Conservation (phyloP, 2,329 filamentous ascomycete genomes). For the Phyllosticta ampelicida region DNA sequence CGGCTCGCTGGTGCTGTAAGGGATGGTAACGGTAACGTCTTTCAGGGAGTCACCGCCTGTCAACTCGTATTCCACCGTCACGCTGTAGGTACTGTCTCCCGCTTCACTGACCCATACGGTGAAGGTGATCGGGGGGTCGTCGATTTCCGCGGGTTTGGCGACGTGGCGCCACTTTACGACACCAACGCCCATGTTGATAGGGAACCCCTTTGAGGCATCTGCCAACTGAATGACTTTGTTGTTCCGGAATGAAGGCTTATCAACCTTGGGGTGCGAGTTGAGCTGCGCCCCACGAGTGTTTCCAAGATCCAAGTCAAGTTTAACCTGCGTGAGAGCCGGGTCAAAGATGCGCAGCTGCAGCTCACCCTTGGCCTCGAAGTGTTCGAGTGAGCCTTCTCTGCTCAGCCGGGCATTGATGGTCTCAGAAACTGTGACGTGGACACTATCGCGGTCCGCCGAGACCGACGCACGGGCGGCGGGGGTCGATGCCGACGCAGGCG, state of each 20-base stretch:
- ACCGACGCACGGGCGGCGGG: constrained; percentile 49
- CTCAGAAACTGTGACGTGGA: constrained; percentile 82
- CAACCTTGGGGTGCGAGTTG: constrained; percentile 92
- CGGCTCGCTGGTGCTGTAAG: constrained; percentile 75
- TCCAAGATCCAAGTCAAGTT: constrained; percentile 66
- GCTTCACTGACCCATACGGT: constrained; percentile 96
- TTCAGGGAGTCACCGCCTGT: constrained; percentile 67
- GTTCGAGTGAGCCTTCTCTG: constrained; percentile 76
- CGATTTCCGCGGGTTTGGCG: constrained; percentile 68
- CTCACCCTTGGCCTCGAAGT: constrained; percentile 82
- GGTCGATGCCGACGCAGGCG: constrained; percentile 38
- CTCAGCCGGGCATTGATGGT: constrained; percentile 83
- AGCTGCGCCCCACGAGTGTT: constrained; percentile 80
- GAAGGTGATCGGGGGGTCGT: constrained; percentile 83
- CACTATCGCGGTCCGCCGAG: constrained; percentile 67
- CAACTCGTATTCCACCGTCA: constrained; percentile 93
- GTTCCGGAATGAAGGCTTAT: constrained; percentile 75
- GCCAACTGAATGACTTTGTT: constrained; percentile 81
- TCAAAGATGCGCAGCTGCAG: constrained; percentile 85
- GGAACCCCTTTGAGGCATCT: constrained; percentile 80
- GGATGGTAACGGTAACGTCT: constrained; percentile 80
- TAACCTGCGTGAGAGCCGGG: constrained; percentile 80
- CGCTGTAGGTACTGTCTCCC: constrained; percentile 65
- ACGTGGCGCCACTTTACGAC: constrained; percentile 87
- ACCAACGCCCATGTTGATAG: constrained; percentile 84